These are phyloP conservation scores for Alternaria solani DNA, from an alignment of 2,329 filamentous ascomycete species.

Conservation along the genomic window DNA sequence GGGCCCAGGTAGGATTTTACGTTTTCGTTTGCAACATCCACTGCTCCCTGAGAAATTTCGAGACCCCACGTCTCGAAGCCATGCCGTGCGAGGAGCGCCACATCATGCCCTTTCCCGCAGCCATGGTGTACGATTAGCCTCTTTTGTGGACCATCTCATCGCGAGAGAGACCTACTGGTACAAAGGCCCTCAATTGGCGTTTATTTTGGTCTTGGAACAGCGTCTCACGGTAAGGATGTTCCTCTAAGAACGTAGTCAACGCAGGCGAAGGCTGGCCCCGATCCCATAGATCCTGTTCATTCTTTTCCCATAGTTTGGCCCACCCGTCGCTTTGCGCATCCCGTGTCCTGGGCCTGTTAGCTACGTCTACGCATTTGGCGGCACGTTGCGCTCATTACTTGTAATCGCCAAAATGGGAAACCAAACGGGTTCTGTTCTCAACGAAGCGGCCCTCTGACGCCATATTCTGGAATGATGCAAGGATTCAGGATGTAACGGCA, in stretches of 20 bases:
- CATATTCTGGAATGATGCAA: constrained; percentile 9
- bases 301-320: constrained; percentile 62
- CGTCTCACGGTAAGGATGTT: constrained; percentile 38
- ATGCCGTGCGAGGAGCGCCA: constrained; percentile 72
- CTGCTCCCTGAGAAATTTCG: constrained; percentile 65
- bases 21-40: constrained; percentile 30
- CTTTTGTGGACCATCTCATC: neutral
- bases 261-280: constrained; percentile 62
- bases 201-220: constrained; percentile 12
- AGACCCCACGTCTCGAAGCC: constrained; percentile 79
- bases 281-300: constrained; percentile 63
- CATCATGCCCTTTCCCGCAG: constrained; percentile 81
- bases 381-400: constrained; percentile 11
- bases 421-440: constrained; percentile 20
- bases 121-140: constrained; percentile 51
- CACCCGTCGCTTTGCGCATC: constrained; percentile 48
- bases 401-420: constrained; percentile 22
- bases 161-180: constrained; percentile 58
- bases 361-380: neutral
- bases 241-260: constrained; percentile 41
- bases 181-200: constrained; percentile 67
- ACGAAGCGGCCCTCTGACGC: constrained; percentile 18
- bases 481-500: constrained; percentile 9
- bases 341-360: constrained; percentile 15
- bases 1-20: constrained; percentile 18